Base-by-base conservation (phyloP, 2,329 filamentous ascomycete genomes). In the Trichoderma endophyticum region DNA sequence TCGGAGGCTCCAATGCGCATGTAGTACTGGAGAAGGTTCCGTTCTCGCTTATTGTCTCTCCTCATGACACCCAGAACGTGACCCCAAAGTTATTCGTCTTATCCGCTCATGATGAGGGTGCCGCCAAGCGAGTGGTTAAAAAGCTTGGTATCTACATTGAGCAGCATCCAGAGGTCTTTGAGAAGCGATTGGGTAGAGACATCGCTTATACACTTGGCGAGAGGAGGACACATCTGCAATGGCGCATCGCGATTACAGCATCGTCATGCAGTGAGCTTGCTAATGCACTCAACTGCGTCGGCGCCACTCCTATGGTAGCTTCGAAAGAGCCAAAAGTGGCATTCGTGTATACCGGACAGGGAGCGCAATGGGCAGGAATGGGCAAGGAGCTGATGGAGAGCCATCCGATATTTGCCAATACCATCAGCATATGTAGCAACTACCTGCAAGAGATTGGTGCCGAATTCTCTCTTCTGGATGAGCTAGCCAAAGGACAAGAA, bases 151-250 rank as follows among this genome's bases (percentile, higher is more conserved):
- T 83, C 48, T 83, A 81, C 77, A 77, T 83, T 21, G 82, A 83
- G 75, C 81, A 83, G 74, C 80, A 82, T 43, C 81, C 81, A 14
- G 82, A 83, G 71, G 77, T 83, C n/a, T 83, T 83, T 74, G 80
- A 83, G 75, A 82, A 80, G 51, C 78, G 80, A 15, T 77, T 87
- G 12, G 82, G 86, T 74, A 79, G 80, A 11, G 82, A 87, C 72
- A 75, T 87, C 24, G 83, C 85, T 5, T 86, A 86, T 73, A 87
- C 85, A 0, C 77, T 87, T 1, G 82, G 83, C 14, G 81, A 85
- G 74, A 79, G 84, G 15, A 79, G 85, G 34, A 83, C 84, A 1
- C 78, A 83, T 26, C 77, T 86, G 24, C 80, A 81, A 54, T 85
- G 82, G 80, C 80, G 84, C 28, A 80, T 82, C 2, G 84, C 84